Evolutionary conservation across 306 rosid species (phyloP).

Genomic region (Inga leiocalycina): DNA sequence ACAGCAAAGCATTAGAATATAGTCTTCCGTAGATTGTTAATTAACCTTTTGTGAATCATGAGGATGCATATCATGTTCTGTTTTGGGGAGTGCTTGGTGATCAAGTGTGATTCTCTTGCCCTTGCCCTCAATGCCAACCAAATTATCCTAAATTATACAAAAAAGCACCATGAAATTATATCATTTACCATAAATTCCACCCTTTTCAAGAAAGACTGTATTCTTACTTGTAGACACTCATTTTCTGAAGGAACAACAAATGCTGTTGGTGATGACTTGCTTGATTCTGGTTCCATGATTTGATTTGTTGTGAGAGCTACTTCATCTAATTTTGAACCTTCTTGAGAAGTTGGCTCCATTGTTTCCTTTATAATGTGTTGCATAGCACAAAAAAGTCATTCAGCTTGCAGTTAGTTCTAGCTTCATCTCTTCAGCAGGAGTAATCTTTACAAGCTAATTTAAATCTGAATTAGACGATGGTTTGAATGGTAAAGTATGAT

Average conservation of each 20-base stretch:
- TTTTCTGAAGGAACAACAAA: background rate
- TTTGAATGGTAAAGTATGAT: no score
- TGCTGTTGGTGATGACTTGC: background rate
- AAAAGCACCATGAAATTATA: no score
- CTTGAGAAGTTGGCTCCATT: no score
- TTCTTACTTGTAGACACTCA: background rate
- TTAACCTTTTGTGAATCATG: background rate
- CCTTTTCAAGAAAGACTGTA: background rate
- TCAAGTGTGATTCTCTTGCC: background rate
- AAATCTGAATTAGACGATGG: no score
- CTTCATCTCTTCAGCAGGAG: background rate
- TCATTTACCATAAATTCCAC: background rate
- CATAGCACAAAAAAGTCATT: background rate
- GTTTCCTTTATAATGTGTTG: background rate
- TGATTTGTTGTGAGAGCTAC: background rate
- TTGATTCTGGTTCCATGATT: background rate
- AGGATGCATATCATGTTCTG: background rate
- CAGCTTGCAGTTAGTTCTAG: background rate
- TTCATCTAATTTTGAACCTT: background rate
- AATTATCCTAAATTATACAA: background rate
- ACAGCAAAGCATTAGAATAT: no score
- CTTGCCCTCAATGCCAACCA: background rate
- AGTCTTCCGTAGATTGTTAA: background rate
- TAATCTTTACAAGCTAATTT: background rate
- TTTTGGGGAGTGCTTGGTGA: background rate